Conservation (phyloP, 2,329 filamentous ascomycete genomes). For the Orbilia blumenaviensis region DNA sequence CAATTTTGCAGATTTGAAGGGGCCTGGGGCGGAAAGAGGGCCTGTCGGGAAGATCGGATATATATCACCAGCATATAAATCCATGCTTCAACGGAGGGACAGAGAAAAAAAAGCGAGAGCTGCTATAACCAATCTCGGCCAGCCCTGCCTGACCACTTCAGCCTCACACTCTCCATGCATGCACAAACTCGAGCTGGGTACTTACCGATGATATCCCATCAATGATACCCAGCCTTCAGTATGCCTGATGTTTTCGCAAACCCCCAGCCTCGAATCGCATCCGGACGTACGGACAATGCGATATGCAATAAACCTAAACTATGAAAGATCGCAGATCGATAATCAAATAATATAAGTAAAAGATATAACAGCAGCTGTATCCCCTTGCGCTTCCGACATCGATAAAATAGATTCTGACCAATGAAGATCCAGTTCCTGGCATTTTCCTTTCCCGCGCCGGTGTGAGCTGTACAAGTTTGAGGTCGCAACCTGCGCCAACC, state of each 20-base stretch:
- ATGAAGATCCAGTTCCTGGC: neutral
- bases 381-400: too few species aligned
- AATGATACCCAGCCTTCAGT: neutral
- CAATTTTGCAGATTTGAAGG: neutral
- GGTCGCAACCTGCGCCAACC: slow-evolving; percentile 18
- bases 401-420: neutral
- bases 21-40: too few species aligned
- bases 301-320: too few species aligned
- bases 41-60: slow-evolving; percentile 46
- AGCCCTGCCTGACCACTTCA: slow-evolving; percentile 13
- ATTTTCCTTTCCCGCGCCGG: neutral
- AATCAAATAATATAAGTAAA: too few species aligned
- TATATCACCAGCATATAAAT: neutral
- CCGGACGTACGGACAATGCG: too few species aligned
- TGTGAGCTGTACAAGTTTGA: slow-evolving; percentile 44
- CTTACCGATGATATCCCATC: too few species aligned
- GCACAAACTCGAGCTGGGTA: too few species aligned
- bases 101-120: neutral
- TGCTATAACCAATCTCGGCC: neutral
- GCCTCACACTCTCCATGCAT: slow-evolving; percentile 31
- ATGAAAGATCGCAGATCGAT: neutral
- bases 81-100: slow-evolving; percentile 27
- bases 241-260: too few species aligned
- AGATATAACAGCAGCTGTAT: too few species aligned
- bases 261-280: too few species aligned